Evolutionary conservation across 2,329 filamentous ascomycete species (phyloP), one percentile per base, ranked within the genome.

Genomic region (Geosmithia putterillii): DNA sequence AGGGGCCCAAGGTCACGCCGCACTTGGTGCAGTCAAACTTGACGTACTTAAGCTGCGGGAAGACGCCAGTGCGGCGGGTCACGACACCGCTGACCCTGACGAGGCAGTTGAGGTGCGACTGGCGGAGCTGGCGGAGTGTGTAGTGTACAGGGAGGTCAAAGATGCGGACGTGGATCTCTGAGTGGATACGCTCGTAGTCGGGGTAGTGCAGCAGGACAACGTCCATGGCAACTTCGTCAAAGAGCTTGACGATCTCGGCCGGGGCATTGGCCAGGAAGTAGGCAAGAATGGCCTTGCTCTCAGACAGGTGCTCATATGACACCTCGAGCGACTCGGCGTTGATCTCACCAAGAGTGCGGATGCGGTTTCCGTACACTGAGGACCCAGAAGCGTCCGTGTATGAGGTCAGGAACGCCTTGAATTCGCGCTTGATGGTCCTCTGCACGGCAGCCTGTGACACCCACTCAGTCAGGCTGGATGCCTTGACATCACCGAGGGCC

Each of bases 11-110:
- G 0, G 88, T 95, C 39, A 86, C 76, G 47, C 86, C 86, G 56
- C 92, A 98, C 66, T 95, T 98, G 46, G 73, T 79, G 65, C 92
- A 98, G 66, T 95, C 86, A 57, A 98, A 96, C 66, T 95, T 95
- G 66, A 98, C 86, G 62, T 96, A 95, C 63, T 96, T 96, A 47
- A 98, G 71, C 66, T 98, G 92, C 3, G 92, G 92, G 61, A 98
- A 98, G 40, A 98, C 94, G 44, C 92, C 92, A 21, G 83, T 94
- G 51, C 92, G 79, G 49, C 92, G 81, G 28, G 92, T 98, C 22
- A 98, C 92, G 4, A 98, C 92, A 51, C 92, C 92, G 53, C 84
- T 89, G 44, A 98, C 92, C 43, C 90, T 82, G 35, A 98, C 86
- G 38, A 98, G 73, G 55, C 89, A 95, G 71, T 98, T 98, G 46